Evolutionary conservation across 2,329 filamentous ascomycete species (phyloP).

Genomic region (Ascochyta rabiei): DNA sequence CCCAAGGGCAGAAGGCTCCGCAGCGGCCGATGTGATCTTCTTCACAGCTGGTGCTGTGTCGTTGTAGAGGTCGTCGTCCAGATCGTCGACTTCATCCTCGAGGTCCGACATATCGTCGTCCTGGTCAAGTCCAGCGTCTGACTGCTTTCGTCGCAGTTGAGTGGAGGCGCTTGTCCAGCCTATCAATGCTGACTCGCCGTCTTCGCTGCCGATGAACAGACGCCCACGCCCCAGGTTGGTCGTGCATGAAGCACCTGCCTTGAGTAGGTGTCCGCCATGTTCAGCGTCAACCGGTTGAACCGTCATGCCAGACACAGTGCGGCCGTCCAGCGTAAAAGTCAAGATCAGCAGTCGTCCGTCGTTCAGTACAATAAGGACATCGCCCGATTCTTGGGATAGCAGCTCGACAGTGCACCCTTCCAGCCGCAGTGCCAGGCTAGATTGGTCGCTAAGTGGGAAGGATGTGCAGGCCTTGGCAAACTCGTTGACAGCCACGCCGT

Average conservation of each 20-base stretch:
- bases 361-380: constrained; percentile 81
- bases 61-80: constrained; percentile 67
- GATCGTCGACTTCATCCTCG: constrained; percentile 61
- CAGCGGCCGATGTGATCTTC: constrained; percentile 44
- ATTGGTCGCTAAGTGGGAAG: constrained; percentile 86
- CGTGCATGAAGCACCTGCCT: constrained; percentile 70
- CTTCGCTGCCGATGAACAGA: constrained; percentile 86
- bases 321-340: constrained; percentile 84
- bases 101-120: constrained; percentile 54
- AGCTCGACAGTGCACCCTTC: constrained; percentile 82
- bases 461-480: constrained; percentile 83
- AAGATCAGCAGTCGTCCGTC: constrained; percentile 77
- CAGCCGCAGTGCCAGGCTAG: constrained; percentile 76
- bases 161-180: constrained; percentile 73
- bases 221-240: constrained; percentile 70
- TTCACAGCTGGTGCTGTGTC: constrained; percentile 59
- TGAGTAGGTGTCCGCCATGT: constrained; percentile 67
- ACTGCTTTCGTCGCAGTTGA: constrained; percentile 65
- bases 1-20: constrained; percentile 58
- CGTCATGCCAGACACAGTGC: constrained; percentile 86
- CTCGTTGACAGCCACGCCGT: constrained; percentile 89
- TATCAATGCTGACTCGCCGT: constrained; percentile 78
- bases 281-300: constrained; percentile 69
- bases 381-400: constrained; percentile 76
- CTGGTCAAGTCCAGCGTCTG: constrained; percentile 64